Evolutionary conservation across 2,329 filamentous ascomycete genomes (phyloP).

Genomic region (Sarocladium kiliense): DNA sequence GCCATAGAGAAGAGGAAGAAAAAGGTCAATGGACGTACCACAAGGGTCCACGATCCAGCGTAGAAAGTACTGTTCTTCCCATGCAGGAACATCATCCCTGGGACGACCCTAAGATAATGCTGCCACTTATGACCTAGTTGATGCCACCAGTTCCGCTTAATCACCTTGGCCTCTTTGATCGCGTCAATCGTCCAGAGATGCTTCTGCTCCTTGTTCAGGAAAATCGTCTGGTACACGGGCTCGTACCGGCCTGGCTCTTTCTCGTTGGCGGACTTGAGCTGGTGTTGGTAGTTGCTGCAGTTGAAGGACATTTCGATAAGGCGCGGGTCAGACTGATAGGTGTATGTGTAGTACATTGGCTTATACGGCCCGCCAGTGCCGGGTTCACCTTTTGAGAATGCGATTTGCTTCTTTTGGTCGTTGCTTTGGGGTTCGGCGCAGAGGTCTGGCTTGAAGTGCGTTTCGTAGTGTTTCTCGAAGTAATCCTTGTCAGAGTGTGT

Average conservation of each 20-base stretch:
- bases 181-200: conserved; percentile 55
- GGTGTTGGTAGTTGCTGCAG: conserved; percentile 70
- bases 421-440: conserved; percentile 41
- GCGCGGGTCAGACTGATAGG: conserved; percentile 48
- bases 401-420: conserved; percentile 32
- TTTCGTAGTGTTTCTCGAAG: conserved; percentile 65
- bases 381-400: conserved; percentile 38
- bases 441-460: conserved; percentile 46
- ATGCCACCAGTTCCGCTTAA: conserved; percentile 63
- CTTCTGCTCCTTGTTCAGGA: conserved; percentile 52
- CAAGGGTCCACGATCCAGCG: conserved; percentile 64
- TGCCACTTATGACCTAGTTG: conserved; percentile 61
- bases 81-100: conserved; percentile 68
- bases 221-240: conserved; percentile 68
- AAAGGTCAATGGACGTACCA: conserved; percentile 51
- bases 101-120: conserved; percentile 61
- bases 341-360: conserved; percentile 63
- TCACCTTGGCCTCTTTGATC: conserved; percentile 55
- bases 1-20: neutral
- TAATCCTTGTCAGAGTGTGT: conserved; percentile 62
- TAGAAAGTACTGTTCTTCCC: conserved; percentile 58
- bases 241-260: conserved; percentile 28
- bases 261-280: conserved; percentile 47
- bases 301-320: conserved; percentile 70
- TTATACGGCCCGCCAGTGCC: conserved; percentile 42